A percentile compares a stretch with the other conserved stretches of the same genome.
Conservation (phyloP, 768 basidiomycete genomes). For the Amanita pseudoporphyria region DNA sequence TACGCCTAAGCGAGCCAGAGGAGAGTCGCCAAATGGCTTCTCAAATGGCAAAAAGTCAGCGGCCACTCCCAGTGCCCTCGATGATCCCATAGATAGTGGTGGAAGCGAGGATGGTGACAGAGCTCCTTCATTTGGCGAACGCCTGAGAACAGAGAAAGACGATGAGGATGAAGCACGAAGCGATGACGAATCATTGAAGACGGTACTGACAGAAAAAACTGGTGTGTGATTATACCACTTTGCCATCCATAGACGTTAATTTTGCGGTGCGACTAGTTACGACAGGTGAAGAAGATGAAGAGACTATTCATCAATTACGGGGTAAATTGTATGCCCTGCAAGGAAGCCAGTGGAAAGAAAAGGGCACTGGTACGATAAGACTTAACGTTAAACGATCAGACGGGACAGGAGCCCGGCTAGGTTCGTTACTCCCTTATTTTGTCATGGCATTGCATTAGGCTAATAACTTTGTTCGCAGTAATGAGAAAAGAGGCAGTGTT, state of each 20-base stretch:
- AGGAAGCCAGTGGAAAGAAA: conserved; percentile 68
- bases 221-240: conserved; percentile 28
- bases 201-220: conserved; percentile 59
- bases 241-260: neutral
- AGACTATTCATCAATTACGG: conserved; percentile 65
- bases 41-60: conserved; percentile 27
- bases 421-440: conserved; percentile 26
- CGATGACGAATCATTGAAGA: conserved; percentile 39
- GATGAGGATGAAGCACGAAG: conserved; percentile 41
- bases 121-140: conserved; percentile 49
- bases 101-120: conserved; percentile 39
- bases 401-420: conserved; percentile 58
- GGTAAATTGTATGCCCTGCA: conserved; percentile 64
- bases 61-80: conserved; percentile 16
- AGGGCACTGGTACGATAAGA: conserved; percentile 61
- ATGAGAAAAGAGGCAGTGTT: conserved; percentile 85
- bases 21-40: conserved; percentile 15
- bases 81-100: conserved; percentile 27
- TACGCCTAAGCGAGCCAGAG: conserved; percentile 1
- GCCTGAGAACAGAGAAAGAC: conserved; percentile 52
- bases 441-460: neutral
- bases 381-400: conserved; percentile 59
- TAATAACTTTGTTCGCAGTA: conserved; percentile 47
- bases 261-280: conserved; percentile 31
- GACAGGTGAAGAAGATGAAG: conserved; percentile 80